phyloP scores from a whole-genome alignment of 139 green algal species.

The Edaphochlamys debaryana region DNA sequence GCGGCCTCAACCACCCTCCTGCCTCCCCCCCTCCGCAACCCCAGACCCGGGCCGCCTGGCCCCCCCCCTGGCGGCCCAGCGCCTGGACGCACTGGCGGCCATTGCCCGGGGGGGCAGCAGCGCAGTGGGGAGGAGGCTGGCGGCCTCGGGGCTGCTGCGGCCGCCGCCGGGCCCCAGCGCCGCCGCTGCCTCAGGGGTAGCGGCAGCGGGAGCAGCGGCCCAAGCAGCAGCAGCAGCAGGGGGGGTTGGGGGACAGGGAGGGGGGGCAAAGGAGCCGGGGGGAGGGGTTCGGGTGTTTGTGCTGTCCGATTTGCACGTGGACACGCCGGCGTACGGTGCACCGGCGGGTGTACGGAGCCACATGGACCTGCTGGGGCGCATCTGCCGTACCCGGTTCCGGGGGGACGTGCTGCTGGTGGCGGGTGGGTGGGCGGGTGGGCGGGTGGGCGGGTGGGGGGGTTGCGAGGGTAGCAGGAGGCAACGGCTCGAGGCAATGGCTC shows the following conservation, averaged over 20 bases:
- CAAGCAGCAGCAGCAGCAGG: background rate
- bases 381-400: slow-evolving; percentile 1
- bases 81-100: no score
- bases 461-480: no score
- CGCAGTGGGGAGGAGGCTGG: background rate
- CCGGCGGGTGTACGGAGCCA: background rate
- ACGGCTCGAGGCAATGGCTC: no score
- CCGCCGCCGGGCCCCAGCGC: background rate
- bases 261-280: background rate
- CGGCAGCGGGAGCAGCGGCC: background rate
- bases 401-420: slow-evolving; percentile 21
- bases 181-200: background rate
- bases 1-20: no score
- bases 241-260: no score
- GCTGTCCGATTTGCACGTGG: slow-evolving; percentile 32
- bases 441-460: no score
- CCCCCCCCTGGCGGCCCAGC: background rate
- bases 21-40: no score
- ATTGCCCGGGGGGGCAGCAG: background rate
- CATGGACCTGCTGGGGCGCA: slow-evolving; percentile 29
- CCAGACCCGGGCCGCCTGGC: no score
- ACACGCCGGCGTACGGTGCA: background rate
- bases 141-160: background rate
- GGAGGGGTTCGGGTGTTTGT: background rate
- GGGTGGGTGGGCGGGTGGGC: background rate